Conservation (phyloP, 192 early-diverging fungal genomes). For the Phlyctochytrium bullatum region DNA sequence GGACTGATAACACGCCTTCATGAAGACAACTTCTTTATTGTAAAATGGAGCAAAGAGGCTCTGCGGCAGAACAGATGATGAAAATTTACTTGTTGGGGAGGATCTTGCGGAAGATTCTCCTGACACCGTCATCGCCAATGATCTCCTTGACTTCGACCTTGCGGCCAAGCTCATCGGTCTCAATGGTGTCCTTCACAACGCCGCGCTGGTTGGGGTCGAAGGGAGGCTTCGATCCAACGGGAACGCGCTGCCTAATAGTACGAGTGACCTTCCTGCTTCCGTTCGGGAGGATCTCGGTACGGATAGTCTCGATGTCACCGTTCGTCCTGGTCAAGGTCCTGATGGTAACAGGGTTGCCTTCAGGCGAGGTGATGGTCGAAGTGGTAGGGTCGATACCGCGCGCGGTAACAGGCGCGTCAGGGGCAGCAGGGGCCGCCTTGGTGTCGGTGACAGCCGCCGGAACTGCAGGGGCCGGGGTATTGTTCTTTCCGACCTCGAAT, state of each 20-base stretch:
- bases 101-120: background rate
- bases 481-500: background rate
- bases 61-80: no score
- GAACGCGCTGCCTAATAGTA: background rate
- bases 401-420: background rate
- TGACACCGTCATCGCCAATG: background rate
- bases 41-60: background rate
- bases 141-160: background rate
- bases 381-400: background rate
- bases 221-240: background rate
- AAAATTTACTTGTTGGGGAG: background rate
- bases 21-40: background rate
- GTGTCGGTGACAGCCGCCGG: background rate
- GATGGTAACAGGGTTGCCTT: background rate
- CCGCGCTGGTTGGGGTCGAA: background rate
- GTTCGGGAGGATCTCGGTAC: background rate
- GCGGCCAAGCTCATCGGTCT: background rate
- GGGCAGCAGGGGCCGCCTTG: background rate
- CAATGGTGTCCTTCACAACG: background rate
- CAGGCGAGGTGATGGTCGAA: background rate
- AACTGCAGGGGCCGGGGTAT: background rate
- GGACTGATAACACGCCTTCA: background rate
- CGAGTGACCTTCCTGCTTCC: background rate
- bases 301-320: background rate
- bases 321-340: background rate